Conservation (phyloP, 805 yeast species). For the Candida silvicultrix region DNA sequence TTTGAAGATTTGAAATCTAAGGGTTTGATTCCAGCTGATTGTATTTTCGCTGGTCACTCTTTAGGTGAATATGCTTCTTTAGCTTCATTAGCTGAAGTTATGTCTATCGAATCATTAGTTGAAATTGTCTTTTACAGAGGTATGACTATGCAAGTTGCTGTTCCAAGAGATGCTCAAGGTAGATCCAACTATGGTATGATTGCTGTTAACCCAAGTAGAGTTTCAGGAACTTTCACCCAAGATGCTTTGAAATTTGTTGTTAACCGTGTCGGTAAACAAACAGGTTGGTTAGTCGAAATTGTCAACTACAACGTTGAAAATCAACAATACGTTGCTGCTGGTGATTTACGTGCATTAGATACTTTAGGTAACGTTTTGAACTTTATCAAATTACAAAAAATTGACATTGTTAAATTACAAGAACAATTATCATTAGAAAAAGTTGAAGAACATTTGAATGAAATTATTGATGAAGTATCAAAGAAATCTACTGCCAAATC, state of each 20-base stretch:
- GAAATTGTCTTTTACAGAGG: conserved; percentile 99
- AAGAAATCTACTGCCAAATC: conserved; percentile 79
- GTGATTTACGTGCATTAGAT: conserved; percentile 94
- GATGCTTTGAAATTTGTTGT: conserved; percentile 93
- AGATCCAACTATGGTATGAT: conserved; percentile 99
- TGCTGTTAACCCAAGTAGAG: conserved; percentile 96
- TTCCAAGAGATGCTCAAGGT: conserved; percentile 91
- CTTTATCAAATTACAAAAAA: conserved; percentile 88
- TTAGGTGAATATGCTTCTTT: conserved; percentile 98
- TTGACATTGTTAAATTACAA: conserved; percentile 84
- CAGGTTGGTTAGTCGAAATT: conserved; percentile 94
- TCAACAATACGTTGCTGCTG: conserved; percentile 98
- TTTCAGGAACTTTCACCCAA: conserved; percentile 82
- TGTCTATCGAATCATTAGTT: conserved; percentile 96
- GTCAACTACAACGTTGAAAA: conserved; percentile 98
- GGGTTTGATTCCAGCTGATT: conserved; percentile 90
- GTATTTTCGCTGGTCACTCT: conserved; percentile 98
- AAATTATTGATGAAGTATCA: conserved; percentile 82
- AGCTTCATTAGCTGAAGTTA: conserved; percentile 94
- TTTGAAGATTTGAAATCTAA: conserved; percentile 95
- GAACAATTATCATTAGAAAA: conserved; percentile 78
- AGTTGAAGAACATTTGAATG: conserved; percentile 81
- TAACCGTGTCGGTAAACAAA: conserved; percentile 74
- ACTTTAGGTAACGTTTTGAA: conserved; percentile 89
- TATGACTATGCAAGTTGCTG: conserved; percentile 99